Conservation (phyloP, 352 stramenopile genomes). For the Pythium graminicola region DNA sequence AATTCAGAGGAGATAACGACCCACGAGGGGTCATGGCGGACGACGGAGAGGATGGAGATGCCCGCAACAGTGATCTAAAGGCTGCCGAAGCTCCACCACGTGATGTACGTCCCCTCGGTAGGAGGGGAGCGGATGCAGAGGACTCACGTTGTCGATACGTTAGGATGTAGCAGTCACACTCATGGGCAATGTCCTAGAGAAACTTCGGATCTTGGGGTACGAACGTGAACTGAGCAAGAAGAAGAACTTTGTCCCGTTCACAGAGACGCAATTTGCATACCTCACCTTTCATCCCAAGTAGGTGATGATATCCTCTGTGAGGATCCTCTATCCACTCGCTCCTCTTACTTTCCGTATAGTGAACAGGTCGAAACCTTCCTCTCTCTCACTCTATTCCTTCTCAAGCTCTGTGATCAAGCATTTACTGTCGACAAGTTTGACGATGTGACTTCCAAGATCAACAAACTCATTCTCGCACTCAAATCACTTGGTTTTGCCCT, state of each 20-base stretch:
- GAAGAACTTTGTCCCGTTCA: constrained; percentile 62
- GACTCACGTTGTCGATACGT: too few species aligned
- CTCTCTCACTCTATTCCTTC: constrained; percentile 60
- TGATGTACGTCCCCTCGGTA: constrained; percentile 18
- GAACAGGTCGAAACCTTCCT: constrained; percentile 79
- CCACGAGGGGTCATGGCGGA: constrained; percentile 22
- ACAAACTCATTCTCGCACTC: constrained; percentile 81
- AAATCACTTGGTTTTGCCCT: constrained; percentile 79
- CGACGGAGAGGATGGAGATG: constrained; percentile 27
- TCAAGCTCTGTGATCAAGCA: constrained; percentile 73
- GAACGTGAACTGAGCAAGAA: constrained; percentile 70
- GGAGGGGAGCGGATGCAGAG: too few species aligned
- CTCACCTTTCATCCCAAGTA: constrained; percentile 50
- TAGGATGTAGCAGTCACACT: constrained; percentile 73
- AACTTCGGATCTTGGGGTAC: constrained; percentile 74
- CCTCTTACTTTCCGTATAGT: constrained; percentile 10
- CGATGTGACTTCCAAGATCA: constrained; percentile 81
- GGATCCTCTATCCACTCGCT: background rate
- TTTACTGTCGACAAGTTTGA: constrained; percentile 86
- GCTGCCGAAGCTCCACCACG: constrained; percentile 17
- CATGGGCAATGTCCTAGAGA: constrained; percentile 82
- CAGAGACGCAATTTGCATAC: constrained; percentile 67
- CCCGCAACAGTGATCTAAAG: constrained; percentile 22
- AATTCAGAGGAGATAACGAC: too few species aligned
- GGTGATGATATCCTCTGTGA: background rate